Percentiles rank a stretch among this genome's conserved stretches.
Conservation (phyloP, 805 yeast species). For the Schwanniomyces pseudopolymorphus region DNA sequence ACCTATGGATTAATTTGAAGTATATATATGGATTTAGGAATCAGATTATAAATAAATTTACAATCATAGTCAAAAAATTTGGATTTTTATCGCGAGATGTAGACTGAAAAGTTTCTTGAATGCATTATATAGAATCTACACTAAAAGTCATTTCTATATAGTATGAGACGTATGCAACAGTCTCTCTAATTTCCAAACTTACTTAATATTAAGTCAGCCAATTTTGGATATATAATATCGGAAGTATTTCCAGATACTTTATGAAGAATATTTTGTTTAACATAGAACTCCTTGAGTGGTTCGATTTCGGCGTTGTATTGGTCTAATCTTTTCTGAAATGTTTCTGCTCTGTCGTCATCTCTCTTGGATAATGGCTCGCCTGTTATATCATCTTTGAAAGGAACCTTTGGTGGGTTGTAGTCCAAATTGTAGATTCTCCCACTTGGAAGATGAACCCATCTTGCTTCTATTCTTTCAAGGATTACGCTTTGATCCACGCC, state of each 20-base stretch:
- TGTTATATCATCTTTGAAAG: constrained; percentile 83
- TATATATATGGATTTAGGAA: background rate
- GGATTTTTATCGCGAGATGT: background rate
- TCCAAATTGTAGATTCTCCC: constrained; percentile 85
- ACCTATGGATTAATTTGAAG: background rate
- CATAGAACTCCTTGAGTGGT: constrained; percentile 68
- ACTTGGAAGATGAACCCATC: constrained; percentile 82
- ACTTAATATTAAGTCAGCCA: constrained; percentile 26
- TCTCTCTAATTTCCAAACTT: constrained; percentile 7
- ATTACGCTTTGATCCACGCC: constrained; percentile 87
- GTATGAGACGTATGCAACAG: background rate
- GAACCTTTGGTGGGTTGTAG: constrained; percentile 84
- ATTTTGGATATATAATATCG: constrained; percentile 78
- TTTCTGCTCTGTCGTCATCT: constrained; percentile 77
- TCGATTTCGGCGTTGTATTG: constrained; percentile 56
- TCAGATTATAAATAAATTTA: background rate
- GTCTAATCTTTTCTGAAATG: constrained; percentile 65
- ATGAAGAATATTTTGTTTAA: constrained; percentile 40
- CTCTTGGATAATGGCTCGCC: constrained; percentile 84
- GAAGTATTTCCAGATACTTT: constrained; percentile 76
- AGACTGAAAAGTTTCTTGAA: background rate
- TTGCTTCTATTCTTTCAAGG: constrained; percentile 73
- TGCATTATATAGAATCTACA: background rate
- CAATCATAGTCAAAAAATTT: background rate
- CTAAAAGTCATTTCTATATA: background rate